Evolutionary conservation across 176 grass and related monocot species (phyloP), one percentile per base, ranked within the genome.

Genomic region (Elaeis guineensis): DNA sequence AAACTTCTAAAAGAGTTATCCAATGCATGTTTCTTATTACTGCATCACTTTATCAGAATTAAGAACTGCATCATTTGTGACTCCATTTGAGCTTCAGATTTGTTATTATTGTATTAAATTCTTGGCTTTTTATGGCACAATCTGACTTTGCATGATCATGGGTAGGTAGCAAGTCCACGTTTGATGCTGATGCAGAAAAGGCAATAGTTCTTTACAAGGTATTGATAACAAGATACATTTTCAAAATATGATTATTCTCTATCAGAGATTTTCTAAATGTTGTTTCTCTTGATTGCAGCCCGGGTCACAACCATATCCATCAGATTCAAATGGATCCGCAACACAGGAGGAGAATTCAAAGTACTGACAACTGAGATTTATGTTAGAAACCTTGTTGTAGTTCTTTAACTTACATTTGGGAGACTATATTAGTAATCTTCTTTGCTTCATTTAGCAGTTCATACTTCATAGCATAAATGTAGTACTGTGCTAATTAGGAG

Each of bases 121-220:
- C 9, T 44, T 44, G 35, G 35, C 35, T 44, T 24, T 32, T 50
- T 80, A 54, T 44, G 11, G 2, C 35, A 44, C 35, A 12, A 44
- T 9, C 11, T 44, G 35, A 76, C 26, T 17, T 73, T 73, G 17
- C 63, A 56, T 76, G 63, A 58, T 75, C 21, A 54, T 54, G 55
- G 28, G 21, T 66, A 96, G 91, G 81, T 78, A 69, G 21, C 49
- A 71, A 50, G 28, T 15, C 61, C 63, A 79, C 66, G 39, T 50
- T 53, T 63, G 78, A 89, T 78, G 70, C 58, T 64, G 82, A 91
- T 72, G 75, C 69, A 60, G 87, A 84, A 54, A 91, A 90, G 49
- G 87, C 93, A 28, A 85, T 97, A 52, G 84, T 97, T 80, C 64
- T 97, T 56, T 97, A 91, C 60, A 91, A 91, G 93, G 93, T 97